Evolutionary conservation across 2,329 filamentous ascomycete species (phyloP), one percentile per base, ranked within the genome.

Genomic region (Sporothrix euskadiensis): DNA sequence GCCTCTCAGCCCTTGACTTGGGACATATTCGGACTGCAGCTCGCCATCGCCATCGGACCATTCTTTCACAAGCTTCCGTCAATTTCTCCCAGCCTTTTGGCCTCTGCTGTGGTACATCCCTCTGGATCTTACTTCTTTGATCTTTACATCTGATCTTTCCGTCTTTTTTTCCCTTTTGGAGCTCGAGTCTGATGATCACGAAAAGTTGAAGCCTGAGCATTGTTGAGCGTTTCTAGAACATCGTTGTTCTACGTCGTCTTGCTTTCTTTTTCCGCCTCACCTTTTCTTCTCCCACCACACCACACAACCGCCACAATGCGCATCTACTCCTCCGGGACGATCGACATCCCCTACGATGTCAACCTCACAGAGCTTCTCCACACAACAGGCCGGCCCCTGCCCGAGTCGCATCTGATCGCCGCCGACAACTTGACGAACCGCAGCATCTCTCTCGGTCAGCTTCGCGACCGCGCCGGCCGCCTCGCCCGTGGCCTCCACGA

Each of bases 351-450:
- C 1, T 77, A 74, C 14, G 80, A 83, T 75, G 77, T 82, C 41
- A 85, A 83, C 73, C 80, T 85, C 63, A 85, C 83, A 5, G 79
- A 85, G 74, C 80, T 85, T 35, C 80, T 85, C 63, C 82, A 84
- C 74, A 77, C 78, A 12, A 81, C 81, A 7, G 78, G 80, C 1
- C 78, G 77, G 19, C 74, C 74, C 14, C 76, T 85, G 1, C 81
- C 82, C 12, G 81, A 82, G 39, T 84, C 83, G 0, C 83, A 84
- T 72, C 74, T 85, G 14, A 81, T 85, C 41, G 80, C 82, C 3
- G 80, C 80, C 41, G 84, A 85, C 75, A 83, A 78, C 69, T 78
- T 85, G 39, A 84, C 83, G 5, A 82, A 84, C 75, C 81, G 84
- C n/a, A 83, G 81, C 73, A 80, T 84, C 44, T 84, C 83, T 0